Percentiles rank a stretch among this genome's conserved stretches.
These are phyloP conservation scores for Daldinia grandis DNA, from an alignment of 495 filamentous ascomycete species.

Conservation along the genomic window DNA sequence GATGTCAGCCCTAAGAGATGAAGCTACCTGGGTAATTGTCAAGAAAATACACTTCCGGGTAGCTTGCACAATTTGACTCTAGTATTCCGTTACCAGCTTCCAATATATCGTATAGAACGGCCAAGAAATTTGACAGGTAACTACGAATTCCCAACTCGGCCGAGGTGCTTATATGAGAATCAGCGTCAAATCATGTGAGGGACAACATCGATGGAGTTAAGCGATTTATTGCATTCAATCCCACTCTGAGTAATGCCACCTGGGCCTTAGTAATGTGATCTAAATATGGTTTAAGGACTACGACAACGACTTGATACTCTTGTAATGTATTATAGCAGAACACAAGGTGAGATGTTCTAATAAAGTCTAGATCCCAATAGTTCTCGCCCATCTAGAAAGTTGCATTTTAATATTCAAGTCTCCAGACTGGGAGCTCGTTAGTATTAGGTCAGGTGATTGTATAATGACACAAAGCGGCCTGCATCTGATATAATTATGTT, in stretches of 20 bases:
- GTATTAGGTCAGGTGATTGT: background rate
- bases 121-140: background rate
- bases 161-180: background rate
- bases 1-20: background rate
- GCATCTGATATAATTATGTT: no score
- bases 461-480: no score
- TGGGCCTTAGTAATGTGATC: background rate
- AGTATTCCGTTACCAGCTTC: background rate
- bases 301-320: background rate
- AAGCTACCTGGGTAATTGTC: background rate
- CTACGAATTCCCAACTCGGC: background rate
- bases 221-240: background rate
- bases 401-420: background rate
- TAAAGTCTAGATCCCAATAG: background rate
- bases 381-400: background rate
- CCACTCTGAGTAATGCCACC: background rate
- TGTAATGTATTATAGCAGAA: background rate
- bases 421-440: background rate
- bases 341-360: background rate
- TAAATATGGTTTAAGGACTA: background rate
- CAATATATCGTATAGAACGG: background rate
- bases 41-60: background rate
- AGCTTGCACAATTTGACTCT: background rate
- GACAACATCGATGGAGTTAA: background rate
- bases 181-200: background rate